Conservation (phyloP, 768 basidiomycete species). For the Mrakia frigida region DNA sequence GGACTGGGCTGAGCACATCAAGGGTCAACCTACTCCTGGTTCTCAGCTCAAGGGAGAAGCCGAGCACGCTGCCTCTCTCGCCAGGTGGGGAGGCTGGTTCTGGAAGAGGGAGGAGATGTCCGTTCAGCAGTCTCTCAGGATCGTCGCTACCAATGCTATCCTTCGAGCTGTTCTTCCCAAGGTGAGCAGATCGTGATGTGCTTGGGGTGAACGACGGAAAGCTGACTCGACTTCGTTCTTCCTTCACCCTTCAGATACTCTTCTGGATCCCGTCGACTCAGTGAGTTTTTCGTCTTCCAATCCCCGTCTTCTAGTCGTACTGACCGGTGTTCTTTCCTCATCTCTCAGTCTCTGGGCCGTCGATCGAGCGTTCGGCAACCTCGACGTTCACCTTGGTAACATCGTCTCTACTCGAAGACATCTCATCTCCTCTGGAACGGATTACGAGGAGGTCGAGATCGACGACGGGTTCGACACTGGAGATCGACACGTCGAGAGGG, state of each 20-base stretch:
- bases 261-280: background rate
- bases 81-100: background rate
- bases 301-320: background rate
- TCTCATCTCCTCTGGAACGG: slow-evolving; percentile 3
- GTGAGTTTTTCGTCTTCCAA: background rate
- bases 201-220: too few species aligned
- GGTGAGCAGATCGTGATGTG: slow-evolving; percentile 20
- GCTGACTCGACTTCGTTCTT: background rate
- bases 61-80: background rate
- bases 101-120: slow-evolving; percentile 18
- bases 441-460: slow-evolving; percentile 18
- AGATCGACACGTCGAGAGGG: background rate
- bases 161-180: slow-evolving; percentile 26
- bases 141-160: slow-evolving; percentile 31
- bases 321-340: background rate
- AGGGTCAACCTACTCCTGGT: background rate
- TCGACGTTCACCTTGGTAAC: slow-evolving; percentile 24
- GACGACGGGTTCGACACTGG: background rate
- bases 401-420: slow-evolving; percentile 11
- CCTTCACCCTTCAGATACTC: background rate
- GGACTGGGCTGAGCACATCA: slow-evolving; percentile 34
- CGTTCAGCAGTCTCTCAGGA: slow-evolving; percentile 33
- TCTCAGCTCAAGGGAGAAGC: slow-evolving; percentile 1
- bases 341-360: slow-evolving; percentile 16
- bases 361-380: slow-evolving; percentile 27